Percentiles rank a stretch among this genome's conserved stretches.
Conservation (phyloP, 2,329 filamentous ascomycete genomes). For the Cladophialophora carrionii region DNA sequence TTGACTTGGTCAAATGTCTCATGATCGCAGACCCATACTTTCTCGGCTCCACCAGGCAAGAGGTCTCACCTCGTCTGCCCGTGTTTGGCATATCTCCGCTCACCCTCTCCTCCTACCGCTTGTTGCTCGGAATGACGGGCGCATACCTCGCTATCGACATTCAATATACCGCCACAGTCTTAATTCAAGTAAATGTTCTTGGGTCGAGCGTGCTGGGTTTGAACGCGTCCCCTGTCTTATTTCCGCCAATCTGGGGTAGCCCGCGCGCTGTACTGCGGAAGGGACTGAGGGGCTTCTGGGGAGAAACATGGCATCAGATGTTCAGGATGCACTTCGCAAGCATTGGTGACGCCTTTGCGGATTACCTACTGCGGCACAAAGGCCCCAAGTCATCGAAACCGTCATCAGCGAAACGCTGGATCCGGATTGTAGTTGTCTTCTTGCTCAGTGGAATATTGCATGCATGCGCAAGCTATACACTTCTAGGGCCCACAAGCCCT, state of each 20-base stretch:
- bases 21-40: conserved; percentile 18
- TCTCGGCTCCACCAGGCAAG: not conserved
- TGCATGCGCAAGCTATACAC: conserved; percentile 15
- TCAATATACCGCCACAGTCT: not conserved
- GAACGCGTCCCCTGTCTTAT: conserved; percentile 3
- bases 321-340: conserved; percentile 13
- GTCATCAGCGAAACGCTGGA: not conserved
- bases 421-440: conserved; percentile 4
- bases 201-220: conserved; percentile 2
- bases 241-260: conserved; percentile 8
- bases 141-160: conserved; percentile 9
- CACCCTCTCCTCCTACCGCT: not conserved
- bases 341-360: conserved; percentile 4
- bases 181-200: conserved; percentile 11
- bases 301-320: conserved; percentile 10
- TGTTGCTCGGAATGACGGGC: not conserved
- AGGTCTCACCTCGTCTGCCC: not conserved
- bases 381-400: not conserved
- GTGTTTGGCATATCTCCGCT: not conserved
- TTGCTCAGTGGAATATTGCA: conserved; percentile 14
- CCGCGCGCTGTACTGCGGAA: conserved; percentile 10
- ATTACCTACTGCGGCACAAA: not conserved
- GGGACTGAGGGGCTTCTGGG: conserved; percentile 11
- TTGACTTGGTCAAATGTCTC: conserved; percentile 9
- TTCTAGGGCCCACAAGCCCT: conserved; percentile 3